These are phyloP conservation scores for Penstemon eatonii DNA, from an alignment of 257 asterid species.

Conservation along the genomic window DNA sequence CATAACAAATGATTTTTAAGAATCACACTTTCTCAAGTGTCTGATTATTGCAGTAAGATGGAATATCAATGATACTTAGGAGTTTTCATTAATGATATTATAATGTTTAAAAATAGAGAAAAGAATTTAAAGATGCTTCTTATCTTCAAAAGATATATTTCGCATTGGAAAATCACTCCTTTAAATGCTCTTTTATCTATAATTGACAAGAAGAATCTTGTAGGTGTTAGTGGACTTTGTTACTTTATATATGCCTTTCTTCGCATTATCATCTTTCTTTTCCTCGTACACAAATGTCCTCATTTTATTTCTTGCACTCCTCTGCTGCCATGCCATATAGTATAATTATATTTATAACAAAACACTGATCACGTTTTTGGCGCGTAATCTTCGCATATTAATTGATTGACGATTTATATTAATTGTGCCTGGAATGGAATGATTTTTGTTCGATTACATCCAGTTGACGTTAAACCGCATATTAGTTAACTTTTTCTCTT, in stretches of 20 bases:
- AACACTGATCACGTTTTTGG: too few relatives aligned
- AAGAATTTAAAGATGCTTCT: slow-evolving; percentile 16
- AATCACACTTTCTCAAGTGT: background rate
- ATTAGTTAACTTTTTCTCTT: too few relatives aligned
- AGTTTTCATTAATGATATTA: background rate
- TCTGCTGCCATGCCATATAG: too few relatives aligned
- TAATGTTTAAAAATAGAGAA: slow-evolving; percentile 23
- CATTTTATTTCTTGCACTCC: slow-evolving; percentile 3
- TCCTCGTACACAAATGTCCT: background rate
- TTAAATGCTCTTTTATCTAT: background rate
- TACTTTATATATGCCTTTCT: slow-evolving; percentile 31
- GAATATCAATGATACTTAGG: slow-evolving; percentile 15
- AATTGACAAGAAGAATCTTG: slow-evolving; percentile 30
- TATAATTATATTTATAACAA: too few relatives aligned
- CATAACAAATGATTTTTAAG: background rate
- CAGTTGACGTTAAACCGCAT: too few relatives aligned
- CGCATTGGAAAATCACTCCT: slow-evolving; percentile 22
- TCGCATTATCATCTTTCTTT: slow-evolving; percentile 27
- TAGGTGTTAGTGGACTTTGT: slow-evolving; percentile 15
- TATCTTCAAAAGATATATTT: slow-evolving; percentile 24
- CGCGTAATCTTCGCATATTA: too few relatives aligned
- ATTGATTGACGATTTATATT: too few relatives aligned
- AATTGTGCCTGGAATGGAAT: too few relatives aligned
- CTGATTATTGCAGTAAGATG: slow-evolving; percentile 13
- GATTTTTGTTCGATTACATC: too few relatives aligned